Base-by-base conservation (phyloP, 164 flowering plant species). In the Aristolochia fimbriata region DNA sequence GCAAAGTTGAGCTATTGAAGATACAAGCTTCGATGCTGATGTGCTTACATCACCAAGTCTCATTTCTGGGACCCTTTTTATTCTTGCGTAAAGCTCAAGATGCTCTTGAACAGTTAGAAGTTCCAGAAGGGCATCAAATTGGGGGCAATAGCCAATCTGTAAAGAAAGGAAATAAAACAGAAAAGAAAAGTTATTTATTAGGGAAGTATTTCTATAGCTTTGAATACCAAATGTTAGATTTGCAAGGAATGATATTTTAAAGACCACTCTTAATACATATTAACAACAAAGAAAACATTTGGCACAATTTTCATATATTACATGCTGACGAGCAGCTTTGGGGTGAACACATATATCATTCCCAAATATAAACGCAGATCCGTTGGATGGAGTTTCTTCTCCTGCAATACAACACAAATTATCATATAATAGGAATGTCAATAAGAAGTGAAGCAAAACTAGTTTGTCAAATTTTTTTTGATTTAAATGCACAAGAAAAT, bases 61-160 rank as follows among this genome's bases (percentile, higher is more conserved):
- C 64, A 72, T 72, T 47, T 83, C 87, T 66, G 87, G 80, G 48
- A 93, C 94, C 55, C 97, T 87, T 77, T 93, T 93, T 57, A 93
- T 87, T 75, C 92, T 83, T 59, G 97, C 99, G 74, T 90, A 93
- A 61, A 93, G 92, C 66, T 93, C 88, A 73, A 93, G 97, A 74
- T 93, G 99, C 78, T 93, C 99, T 70, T 71, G 75, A 61, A 78
- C 95, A 45, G 92, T 88, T 33, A 93, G 66, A 65, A 70, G 74
- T 61, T 93, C 99, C 41, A 93, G 75, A 54, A 93, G 64, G 55
- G 98, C 94, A 83, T 93, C 97, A 74, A 88, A 93, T 64, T 93
- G 98, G 21, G 98, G 98, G 75, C 98, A 91, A 64, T 87, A 93
- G 24, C 98, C 98, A 77, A 93, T 83, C 98, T 92, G 80, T 58